Conservation (phyloP, 176 grass and related monocot genomes). For the Triticum timopheevii region DNA sequence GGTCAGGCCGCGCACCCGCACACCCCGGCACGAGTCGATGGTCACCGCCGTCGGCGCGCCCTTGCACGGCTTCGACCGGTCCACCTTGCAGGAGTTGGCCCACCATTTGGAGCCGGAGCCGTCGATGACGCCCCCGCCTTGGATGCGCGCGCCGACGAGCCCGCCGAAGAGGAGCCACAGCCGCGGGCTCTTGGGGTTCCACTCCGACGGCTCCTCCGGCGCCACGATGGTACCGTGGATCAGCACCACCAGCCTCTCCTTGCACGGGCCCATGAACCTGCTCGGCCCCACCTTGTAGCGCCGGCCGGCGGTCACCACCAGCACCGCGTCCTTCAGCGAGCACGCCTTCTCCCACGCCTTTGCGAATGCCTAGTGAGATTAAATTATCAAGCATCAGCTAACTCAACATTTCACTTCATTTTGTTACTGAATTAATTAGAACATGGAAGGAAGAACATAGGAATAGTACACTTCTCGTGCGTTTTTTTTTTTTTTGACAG, state of each 20-base stretch:
- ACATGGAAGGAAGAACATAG: not conserved
- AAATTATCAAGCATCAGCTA: not conserved
- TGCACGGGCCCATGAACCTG: constrained; percentile 72
- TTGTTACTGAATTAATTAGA: not conserved
- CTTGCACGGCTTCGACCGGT: constrained; percentile 77
- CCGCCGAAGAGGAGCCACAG: constrained; percentile 72
- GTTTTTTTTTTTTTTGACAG: no score
- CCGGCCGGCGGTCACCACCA: constrained; percentile 56
- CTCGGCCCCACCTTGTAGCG: constrained; percentile 66
- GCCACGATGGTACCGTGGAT: constrained; percentile 85
- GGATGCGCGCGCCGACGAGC: constrained; percentile 63
- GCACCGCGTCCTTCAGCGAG: constrained; percentile 68
- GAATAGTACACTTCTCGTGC: no score
- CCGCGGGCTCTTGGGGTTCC: constrained; percentile 61
- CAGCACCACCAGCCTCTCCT: constrained; percentile 49
- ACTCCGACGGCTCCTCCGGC: constrained; percentile 66
- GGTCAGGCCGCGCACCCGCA: constrained; percentile 50
- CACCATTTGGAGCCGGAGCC: constrained; percentile 96
- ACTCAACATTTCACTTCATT: not conserved
- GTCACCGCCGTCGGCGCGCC: constrained; percentile 74
- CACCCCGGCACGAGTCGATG: constrained; percentile 57
- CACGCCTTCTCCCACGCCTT: constrained; percentile 73
- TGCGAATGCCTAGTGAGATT: constrained; percentile 50
- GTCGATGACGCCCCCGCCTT: constrained; percentile 86
- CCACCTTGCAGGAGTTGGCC: constrained; percentile 94